phyloP scores from a whole-genome alignment of 1,284 basidiomycete species.

The Ganoderma meredithae region DNA sequence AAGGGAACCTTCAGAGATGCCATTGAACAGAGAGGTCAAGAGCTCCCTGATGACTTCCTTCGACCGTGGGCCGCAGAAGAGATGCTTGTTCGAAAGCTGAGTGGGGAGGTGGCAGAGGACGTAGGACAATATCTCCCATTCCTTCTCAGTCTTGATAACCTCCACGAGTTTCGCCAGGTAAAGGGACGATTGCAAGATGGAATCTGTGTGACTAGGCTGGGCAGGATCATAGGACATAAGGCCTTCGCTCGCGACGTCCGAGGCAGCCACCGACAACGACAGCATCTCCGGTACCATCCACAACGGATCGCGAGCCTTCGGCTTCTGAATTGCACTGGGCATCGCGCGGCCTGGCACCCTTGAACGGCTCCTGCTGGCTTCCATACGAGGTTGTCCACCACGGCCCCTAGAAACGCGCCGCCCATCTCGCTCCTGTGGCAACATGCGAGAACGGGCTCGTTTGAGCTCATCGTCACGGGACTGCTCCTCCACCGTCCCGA shows the following conservation, averaged over 20 bases:
- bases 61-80: conserved; percentile 92
- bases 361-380: conserved; percentile 76
- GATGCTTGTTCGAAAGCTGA: conserved; percentile 95
- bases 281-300: conserved; percentile 86
- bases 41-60: conserved; percentile 71
- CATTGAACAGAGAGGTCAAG: conserved; percentile 73
- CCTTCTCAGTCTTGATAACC: conserved; percentile 79
- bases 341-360: conserved; percentile 51
- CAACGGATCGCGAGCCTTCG: conserved; percentile 57
- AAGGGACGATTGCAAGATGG: conserved; percentile 81
- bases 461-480: conserved; percentile 47
- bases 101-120: conserved; percentile 90
- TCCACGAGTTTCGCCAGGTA: conserved; percentile 77
- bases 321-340: conserved; percentile 36
- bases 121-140: conserved; percentile 97
- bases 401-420: conserved; percentile 67
- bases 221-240: conserved; percentile 79
- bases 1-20: conserved; percentile 69
- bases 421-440: conserved; percentile 59
- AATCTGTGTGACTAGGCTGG: conserved; percentile 49
- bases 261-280: conserved; percentile 70
- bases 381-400: conserved; percentile 53
- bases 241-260: conserved; percentile 76
- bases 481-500: conserved; percentile 29
- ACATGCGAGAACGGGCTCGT: conserved; percentile 54